phyloP scores from a whole-genome alignment of 805 yeast species.

The Candida ulmi region DNA sequence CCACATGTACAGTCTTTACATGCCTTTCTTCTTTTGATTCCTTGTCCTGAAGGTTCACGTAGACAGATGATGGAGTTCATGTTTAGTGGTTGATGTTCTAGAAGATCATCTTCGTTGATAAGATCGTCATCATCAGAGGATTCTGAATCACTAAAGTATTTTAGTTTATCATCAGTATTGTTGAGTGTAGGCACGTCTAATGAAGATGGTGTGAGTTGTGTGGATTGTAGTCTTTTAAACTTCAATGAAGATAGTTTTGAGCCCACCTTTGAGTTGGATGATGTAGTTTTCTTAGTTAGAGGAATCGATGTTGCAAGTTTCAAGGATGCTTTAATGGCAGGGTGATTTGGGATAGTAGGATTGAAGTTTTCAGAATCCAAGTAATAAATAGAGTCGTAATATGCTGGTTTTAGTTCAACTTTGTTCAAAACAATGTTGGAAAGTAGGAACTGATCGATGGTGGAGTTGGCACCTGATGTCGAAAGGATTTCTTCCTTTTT shows the following conservation, averaged over 20 bases:
- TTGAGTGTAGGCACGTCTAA: constrained; percentile 13
- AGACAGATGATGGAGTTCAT: constrained; percentile 32
- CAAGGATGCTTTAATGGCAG: constrained; percentile 17
- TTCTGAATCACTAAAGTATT: constrained; percentile 12
- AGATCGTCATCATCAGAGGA: constrained; percentile 26
- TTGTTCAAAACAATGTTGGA: constrained; percentile 22
- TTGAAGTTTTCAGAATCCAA: constrained; percentile 18
- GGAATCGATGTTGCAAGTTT: constrained; percentile 8
- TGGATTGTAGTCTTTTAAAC: constrained; percentile 20
- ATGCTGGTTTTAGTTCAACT: constrained; percentile 12
- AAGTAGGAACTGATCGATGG: constrained; percentile 20
- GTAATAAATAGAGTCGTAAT: constrained; percentile 22
- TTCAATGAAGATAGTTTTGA: constrained; percentile 22
- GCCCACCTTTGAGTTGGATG: constrained; percentile 13
- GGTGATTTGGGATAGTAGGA: constrained; percentile 20
- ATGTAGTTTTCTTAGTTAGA: constrained; percentile 3
- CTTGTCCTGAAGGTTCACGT: constrained; percentile 49
- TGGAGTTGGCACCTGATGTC: constrained; percentile 6
- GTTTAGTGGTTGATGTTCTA: constrained; percentile 20
- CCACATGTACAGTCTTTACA: constrained; percentile 99
- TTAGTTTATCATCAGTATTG: constrained; percentile 16
- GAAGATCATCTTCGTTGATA: constrained; percentile 18
- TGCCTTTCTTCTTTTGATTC: constrained; percentile 71
- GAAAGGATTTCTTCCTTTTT: constrained; percentile 14
- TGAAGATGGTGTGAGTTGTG: constrained; percentile 13